phyloP scores from a whole-genome alignment of 1,284 basidiomycete genomes.

The Phellopilus nigrolimitatus region DNA sequence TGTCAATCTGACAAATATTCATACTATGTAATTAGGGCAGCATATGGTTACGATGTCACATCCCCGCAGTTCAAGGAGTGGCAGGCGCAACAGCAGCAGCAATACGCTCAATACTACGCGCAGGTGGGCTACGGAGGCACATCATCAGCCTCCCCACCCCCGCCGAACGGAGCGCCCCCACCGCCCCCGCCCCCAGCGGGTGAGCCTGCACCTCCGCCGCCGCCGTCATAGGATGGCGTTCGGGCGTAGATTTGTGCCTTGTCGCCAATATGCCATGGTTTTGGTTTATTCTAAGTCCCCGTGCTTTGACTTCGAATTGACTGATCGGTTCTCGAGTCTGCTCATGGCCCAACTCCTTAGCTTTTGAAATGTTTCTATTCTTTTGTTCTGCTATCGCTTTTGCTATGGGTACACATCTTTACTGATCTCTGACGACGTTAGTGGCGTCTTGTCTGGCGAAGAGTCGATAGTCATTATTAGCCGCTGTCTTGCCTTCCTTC shows the following conservation, averaged over 20 bases:
- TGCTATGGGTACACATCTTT: neutral
- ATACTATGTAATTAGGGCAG: constrained; percentile 50
- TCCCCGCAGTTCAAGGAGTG: constrained; percentile 76
- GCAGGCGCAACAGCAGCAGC: constrained; percentile 63
- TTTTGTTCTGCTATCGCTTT: neutral
- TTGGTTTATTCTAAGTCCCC: too few species aligned
- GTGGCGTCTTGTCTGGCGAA: neutral
- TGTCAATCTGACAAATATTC: constrained; percentile 6
- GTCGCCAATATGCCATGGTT: too few species aligned
- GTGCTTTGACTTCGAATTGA: too few species aligned
- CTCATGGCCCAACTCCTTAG: too few species aligned
- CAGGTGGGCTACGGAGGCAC: constrained; percentile 33
- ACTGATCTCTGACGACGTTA: too few species aligned
- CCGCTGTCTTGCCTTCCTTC: neutral
- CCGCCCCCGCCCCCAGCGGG: constrained; percentile 18
- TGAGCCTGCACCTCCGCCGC: constrained; percentile 17
- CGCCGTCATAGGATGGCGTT: constrained; percentile 6
- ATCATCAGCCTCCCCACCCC: constrained; percentile 16
- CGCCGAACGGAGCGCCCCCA: constrained; percentile 11
- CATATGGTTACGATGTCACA: constrained; percentile 87
- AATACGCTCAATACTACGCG: constrained; percentile 70
- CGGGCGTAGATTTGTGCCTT: too few species aligned
- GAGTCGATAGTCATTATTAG: neutral
- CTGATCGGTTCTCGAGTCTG: too few species aligned
- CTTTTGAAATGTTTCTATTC: neutral